Percentiles rank a stretch among this genome's conserved stretches.
Evolutionary conservation across 2,329 filamentous ascomycete genomes (phyloP).

Genomic region (Diaporthe helianthi): DNA sequence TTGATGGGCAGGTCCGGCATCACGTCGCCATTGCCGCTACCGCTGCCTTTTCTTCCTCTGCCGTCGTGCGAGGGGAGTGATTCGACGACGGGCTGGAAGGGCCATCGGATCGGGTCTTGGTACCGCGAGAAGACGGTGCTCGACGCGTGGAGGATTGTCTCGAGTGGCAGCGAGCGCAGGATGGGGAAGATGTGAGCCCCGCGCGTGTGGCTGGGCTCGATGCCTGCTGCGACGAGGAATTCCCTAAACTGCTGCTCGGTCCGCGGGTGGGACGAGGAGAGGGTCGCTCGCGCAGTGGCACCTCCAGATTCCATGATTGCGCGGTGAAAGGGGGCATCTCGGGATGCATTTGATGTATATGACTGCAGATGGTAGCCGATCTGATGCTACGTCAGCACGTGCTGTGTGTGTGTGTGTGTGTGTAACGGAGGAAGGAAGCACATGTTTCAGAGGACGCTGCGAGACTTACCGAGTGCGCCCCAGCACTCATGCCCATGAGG

Average conservation of each 20-base stretch:
- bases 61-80: conserved; percentile 14
- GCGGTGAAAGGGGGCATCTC: conserved; percentile 55
- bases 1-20: conserved; percentile 65
- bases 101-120: conserved; percentile 57
- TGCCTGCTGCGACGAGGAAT: conserved; percentile 58
- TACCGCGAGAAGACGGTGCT: conserved; percentile 53
- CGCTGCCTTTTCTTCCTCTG: background rate
- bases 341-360: conserved; percentile 44
- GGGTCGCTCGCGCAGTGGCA: conserved; percentile 61
- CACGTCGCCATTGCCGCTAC: conserved; percentile 52
- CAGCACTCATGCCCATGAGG: conserved; percentile 67
- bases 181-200: conserved; percentile 57
- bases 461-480: conserved; percentile 63
- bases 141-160: conserved; percentile 50
- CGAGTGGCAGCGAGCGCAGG: conserved; percentile 54
- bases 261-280: conserved; percentile 59
- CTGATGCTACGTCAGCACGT: conserved; percentile 44
- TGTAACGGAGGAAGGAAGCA: too few species aligned
- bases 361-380: conserved; percentile 73
- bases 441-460: too few species aligned
- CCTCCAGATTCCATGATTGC: conserved; percentile 65
- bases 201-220: conserved; percentile 51
- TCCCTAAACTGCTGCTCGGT: conserved; percentile 63
- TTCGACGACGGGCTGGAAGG: conserved; percentile 75
- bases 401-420: too few species aligned